Base-by-base conservation (phyloP, 768 basidiomycete species). In the Nevesoporus exiguus region DNA sequence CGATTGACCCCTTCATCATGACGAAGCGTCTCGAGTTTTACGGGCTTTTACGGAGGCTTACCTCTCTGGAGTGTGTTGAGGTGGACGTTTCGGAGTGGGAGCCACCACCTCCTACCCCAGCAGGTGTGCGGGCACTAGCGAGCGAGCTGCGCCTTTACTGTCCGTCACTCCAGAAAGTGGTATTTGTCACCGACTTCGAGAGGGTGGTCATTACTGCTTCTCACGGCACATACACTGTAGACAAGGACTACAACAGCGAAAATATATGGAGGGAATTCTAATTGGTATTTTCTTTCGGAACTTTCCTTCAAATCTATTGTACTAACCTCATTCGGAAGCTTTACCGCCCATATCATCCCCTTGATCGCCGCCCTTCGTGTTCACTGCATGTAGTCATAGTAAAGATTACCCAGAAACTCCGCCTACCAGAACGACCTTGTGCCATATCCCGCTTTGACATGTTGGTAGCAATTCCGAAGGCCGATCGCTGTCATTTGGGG, bases 121-220 rank as follows among this genome's bases (percentile, higher is more conserved):
- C 77, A 7, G 85, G 84, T 3, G 66, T 84, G 39, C 78, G 83
- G 21, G 82, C 83, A 3, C 71, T 88, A 7, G 77, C 78, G 3
- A 76, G 75, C 50, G 86, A 88, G 67, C 69, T 88, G 46, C 77
- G 80, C 37, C 69, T 87, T 10, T 88, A 86, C 60, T 80, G 77
- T 56, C 78, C 80, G 6, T 75, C 75, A 1, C 70, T 86, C 27
- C 61, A 60, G 9, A 74, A 74, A 21, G 75, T 85, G 7, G 71
- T 86, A n/a, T 86, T 85, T 58, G 83, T 86, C 46, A 74, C 79
- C 52, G 77, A 85, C 34, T 82, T 84, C 62, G 83, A 85, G 55
- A 74, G 82, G 61, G 83, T 74, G 19, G 76, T 80, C 29, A 11
- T 69, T 30, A 21, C 61, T n/a, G 73, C 78, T 40, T 73, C 68